Conservation (phyloP, 352 stramenopile genomes). For the Nothophytophthora sp. region DNA sequence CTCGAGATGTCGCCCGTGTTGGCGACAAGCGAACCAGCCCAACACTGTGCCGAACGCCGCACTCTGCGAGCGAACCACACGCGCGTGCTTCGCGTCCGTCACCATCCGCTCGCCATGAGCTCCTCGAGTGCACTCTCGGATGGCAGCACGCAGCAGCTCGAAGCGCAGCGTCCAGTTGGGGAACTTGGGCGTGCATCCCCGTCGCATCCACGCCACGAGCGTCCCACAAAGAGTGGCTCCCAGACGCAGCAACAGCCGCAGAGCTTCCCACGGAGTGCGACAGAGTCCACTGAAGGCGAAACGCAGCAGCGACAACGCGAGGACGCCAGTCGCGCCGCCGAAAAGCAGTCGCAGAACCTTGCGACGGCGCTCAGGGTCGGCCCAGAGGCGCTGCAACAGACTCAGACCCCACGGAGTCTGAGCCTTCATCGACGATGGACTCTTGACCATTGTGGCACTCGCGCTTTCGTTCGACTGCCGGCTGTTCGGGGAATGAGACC, state of each 20-base stretch:
- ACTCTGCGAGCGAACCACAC: conserved; percentile 22
- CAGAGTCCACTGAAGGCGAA: conserved; percentile 7
- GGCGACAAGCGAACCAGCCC: conserved; percentile 12
- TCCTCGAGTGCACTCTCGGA: conserved; percentile 16
- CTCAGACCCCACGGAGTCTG: conserved; percentile 8
- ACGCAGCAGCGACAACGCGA: conserved; percentile 6
- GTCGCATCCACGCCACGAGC: conserved; percentile 1
- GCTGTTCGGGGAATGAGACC: no score
- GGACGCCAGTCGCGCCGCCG: not conserved
- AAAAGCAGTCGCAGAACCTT: not conserved
- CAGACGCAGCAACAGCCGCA: not conserved
- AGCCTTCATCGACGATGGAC: conserved; percentile 4
- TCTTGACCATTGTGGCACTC: conserved; percentile 11
- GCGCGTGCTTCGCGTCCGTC: conserved; percentile 7
- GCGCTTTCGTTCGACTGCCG: no score
- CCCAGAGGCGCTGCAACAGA: conserved; percentile 1
- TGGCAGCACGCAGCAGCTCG: conserved; percentile 21
- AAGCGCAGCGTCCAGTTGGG: conserved; percentile 37
- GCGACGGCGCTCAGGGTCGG: not conserved
- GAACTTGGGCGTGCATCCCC: conserved; percentile 26
- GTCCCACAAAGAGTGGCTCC: not conserved
- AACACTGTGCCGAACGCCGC: conserved; percentile 17
- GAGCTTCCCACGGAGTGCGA: conserved; percentile 4
- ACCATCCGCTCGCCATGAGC: conserved; percentile 25
- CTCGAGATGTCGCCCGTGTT: conserved; percentile 15